Conservation (phyloP, 768 basidiomycete genomes). For the Boletellus emodensis region DNA sequence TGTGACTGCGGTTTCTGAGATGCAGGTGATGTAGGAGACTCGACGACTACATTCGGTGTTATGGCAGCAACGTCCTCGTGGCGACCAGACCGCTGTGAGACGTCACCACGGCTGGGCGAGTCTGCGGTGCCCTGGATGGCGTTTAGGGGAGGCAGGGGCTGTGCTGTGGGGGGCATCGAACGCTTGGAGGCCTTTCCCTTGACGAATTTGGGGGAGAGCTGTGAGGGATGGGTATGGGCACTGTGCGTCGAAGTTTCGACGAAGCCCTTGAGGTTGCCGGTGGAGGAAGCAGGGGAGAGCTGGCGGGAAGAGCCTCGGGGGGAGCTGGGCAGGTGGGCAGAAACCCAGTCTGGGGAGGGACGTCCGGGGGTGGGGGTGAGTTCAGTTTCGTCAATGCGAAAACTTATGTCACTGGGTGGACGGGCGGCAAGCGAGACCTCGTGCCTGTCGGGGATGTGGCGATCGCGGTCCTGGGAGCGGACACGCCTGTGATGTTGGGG, state of each 20-base stretch:
- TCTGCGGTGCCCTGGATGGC: slow-evolving; percentile 12
- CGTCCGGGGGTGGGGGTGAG: slow-evolving; percentile 27
- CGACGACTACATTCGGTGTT: slow-evolving; percentile 9
- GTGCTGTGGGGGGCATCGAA: slow-evolving; percentile 24
- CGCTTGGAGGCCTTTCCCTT: slow-evolving; percentile 22
- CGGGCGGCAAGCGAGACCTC: slow-evolving; percentile 33
- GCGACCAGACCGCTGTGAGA: slow-evolving; percentile 9
- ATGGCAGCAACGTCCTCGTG: slow-evolving; percentile 19
- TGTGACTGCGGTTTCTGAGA: slow-evolving; percentile 14
- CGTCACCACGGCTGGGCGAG: slow-evolving; percentile 8
- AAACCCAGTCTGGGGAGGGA: slow-evolving; percentile 16
- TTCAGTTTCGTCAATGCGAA: slow-evolving; percentile 22
- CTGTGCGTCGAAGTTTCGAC: slow-evolving; percentile 24
- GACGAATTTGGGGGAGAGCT: slow-evolving; percentile 1
- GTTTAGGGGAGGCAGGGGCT: slow-evolving; percentile 30
- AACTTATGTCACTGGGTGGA: slow-evolving; percentile 19
- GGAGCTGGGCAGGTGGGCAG: slow-evolving; percentile 8
- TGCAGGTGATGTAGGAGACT: slow-evolving; percentile 19
- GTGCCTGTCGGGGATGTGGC: slow-evolving; percentile 29
- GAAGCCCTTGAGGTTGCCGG: slow-evolving; percentile 28
- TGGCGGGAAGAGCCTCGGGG: slow-evolving; percentile 13
- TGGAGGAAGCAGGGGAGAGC: slow-evolving; percentile 31
- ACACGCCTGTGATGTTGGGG: slow-evolving; percentile 25
- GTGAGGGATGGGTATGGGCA: neutral
- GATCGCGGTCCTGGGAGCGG: slow-evolving; percentile 30